phyloP scores from a whole-genome alignment of 2,329 filamentous ascomycete genomes.

The Paecilomyces niveus region DNA sequence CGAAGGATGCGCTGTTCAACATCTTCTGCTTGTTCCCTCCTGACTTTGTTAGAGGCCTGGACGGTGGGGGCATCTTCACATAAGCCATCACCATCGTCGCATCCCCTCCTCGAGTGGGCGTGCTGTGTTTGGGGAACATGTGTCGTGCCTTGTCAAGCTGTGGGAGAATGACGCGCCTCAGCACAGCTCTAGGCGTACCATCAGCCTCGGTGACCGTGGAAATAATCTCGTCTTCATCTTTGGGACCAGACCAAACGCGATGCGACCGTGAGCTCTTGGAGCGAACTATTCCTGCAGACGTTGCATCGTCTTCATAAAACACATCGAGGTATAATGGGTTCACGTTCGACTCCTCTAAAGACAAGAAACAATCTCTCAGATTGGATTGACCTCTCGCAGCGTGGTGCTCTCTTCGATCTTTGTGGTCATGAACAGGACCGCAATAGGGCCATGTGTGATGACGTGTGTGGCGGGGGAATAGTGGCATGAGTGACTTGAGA shows the following conservation, averaged over 20 bases:
- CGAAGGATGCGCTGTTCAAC: not conserved
- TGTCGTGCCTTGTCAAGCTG: conserved; percentile 24
- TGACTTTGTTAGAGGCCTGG: conserved; percentile 1
- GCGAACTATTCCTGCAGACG: conserved; percentile 26
- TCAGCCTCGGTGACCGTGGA: conserved; percentile 11
- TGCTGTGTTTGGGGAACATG: conserved; percentile 21
- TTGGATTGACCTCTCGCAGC: conserved; percentile 6
- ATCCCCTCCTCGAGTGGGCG: conserved; percentile 9
- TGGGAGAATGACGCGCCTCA: conserved; percentile 23
- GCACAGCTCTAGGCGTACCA: conserved; percentile 5
- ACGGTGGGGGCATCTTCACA: conserved; percentile 9
- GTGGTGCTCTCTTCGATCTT: conserved; percentile 13
- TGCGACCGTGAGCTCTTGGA: conserved; percentile 6
- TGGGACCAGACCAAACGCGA: conserved; percentile 6
- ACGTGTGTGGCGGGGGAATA: conserved; percentile 21
- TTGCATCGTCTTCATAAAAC: conserved; percentile 19
- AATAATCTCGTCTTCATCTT: conserved; percentile 2
- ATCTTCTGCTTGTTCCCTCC: conserved; percentile 1
- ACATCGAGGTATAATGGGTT: conserved; percentile 16
- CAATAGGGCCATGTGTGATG: conserved; percentile 32
- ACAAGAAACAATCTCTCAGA: not conserved
- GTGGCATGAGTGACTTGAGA: conserved; percentile 14
- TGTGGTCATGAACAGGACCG: conserved; percentile 16
- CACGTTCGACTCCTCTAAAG: conserved; percentile 7
- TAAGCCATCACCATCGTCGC: conserved; percentile 13